Evolutionary conservation across 331 rosid species (phyloP), one percentile per base, ranked within the genome.

Genomic region (Malus hybrid): DNA sequence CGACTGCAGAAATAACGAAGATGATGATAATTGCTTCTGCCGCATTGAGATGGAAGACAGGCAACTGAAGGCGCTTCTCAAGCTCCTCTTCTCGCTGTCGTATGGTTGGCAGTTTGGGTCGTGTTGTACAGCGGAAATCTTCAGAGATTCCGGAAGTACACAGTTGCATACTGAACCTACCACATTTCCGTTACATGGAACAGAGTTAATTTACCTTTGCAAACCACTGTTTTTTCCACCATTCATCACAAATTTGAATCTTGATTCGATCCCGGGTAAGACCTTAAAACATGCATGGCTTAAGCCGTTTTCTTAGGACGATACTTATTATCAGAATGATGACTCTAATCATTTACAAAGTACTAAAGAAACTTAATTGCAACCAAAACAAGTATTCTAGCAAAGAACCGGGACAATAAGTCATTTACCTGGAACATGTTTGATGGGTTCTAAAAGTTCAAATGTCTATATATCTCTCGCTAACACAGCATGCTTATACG

Each of bases 121-220:
- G 77, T 95, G 97, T 75, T 86, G 84, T 59, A 89, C 93, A 5
- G 88, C 87, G 34, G 99, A 86, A 54, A 85, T 82, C 81, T 85
- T 92, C 6, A 95, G 93, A 39, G 99, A 85, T 76, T 90, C 86
- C 0, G 99, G 99, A 60, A 95, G 96, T 75, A 95, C 70, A 65
- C 97, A 95, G 77, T 87, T 92, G 91, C 97, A 95, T 42, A 89
- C 61, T 70, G 98, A 95, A 77, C 99, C 99, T 92, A 54, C 56
- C 86, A 81, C 63, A 85, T 33, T 34, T 4, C 6, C 27, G 27
- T 20, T 22, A 59, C 28, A 57, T 22, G 67, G 59, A 70, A 76
- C 10, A 12, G 24, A 29, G 56, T 78, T 70, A 33, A 6, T 13
- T 74, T 50, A 13, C 8, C 29, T 66, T 66, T 33, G 29, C n/a